Conservation (phyloP, 257 asterid genomes). For the Penstemon eatonii region DNA sequence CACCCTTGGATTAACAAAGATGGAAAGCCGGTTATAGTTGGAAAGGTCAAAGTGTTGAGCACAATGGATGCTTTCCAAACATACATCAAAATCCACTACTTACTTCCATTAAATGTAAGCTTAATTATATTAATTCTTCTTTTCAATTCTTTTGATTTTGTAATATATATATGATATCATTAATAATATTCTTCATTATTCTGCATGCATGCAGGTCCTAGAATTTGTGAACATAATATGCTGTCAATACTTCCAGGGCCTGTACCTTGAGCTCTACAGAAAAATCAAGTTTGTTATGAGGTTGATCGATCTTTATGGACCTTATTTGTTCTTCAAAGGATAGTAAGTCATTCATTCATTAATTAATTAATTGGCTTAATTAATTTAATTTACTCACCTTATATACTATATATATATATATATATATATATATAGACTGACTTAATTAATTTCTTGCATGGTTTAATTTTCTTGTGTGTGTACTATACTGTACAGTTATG, state of each 20-base stretch:
- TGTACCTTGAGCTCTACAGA: conserved; percentile 29
- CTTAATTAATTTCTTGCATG: not conserved
- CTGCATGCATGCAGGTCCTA: conserved; percentile 25
- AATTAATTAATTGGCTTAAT: no score
- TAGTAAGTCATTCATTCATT: conserved; percentile 25
- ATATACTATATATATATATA: no score
- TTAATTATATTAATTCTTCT: no score
- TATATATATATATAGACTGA: no score
- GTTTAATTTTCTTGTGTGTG: not conserved
- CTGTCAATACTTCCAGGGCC: conserved; percentile 36
- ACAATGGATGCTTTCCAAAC: conserved; percentile 64
- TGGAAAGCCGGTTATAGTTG: conserved; percentile 70
- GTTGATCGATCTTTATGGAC: conserved; percentile 41
- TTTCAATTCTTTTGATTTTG: no score
- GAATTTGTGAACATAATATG: conserved; percentile 30
- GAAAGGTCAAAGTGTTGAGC: conserved; percentile 49
- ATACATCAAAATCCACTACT: conserved; percentile 63
- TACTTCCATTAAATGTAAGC: conserved; percentile 22
- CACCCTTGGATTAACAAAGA: conserved; percentile 79
- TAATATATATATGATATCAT: not conserved
- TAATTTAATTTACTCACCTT: no score
- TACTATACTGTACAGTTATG: conserved; percentile 46
- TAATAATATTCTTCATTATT: no score
- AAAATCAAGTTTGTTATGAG: conserved; percentile 38
- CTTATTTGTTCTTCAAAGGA: conserved; percentile 48